phyloP scores from a whole-genome alignment of 2,329 filamentous ascomycete species.

The Fusarium cicatricum region DNA sequence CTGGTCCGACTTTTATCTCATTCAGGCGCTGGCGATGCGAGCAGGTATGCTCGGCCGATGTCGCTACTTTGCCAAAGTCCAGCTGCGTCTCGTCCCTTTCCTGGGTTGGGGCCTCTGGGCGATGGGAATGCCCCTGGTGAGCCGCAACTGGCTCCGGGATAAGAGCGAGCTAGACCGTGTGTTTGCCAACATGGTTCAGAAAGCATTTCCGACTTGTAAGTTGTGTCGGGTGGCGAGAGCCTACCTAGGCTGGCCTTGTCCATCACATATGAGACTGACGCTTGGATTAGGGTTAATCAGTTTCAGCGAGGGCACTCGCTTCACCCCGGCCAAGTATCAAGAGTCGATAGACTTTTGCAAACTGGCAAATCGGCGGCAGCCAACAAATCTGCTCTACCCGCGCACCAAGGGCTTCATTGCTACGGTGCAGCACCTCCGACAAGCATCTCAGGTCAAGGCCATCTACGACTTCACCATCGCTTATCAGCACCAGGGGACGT shows the following conservation, averaged over 20 bases:
- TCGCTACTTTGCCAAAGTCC: constrained; percentile 69
- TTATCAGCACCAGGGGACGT: constrained; percentile 56
- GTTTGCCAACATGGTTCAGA: constrained; percentile 61
- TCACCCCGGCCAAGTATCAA: constrained; percentile 61
- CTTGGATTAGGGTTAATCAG: constrained; percentile 64
- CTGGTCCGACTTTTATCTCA: constrained; percentile 72
- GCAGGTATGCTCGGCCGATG: constrained; percentile 67
- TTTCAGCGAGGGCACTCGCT: constrained; percentile 71
- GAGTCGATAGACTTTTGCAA: constrained; percentile 62
- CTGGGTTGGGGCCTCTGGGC: constrained; percentile 71
- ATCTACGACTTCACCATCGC: constrained; percentile 65
- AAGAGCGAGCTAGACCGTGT: constrained; percentile 63
- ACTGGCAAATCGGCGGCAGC: constrained; percentile 57
- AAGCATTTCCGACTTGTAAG: constrained; percentile 66
- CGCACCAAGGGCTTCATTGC: constrained; percentile 68
- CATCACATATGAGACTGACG: constrained; percentile 14
- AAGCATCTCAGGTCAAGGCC: constrained; percentile 59
- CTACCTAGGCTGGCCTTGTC: neutral
- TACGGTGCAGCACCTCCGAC: constrained; percentile 63
- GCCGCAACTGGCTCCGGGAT: constrained; percentile 66
- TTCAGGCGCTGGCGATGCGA: constrained; percentile 63
- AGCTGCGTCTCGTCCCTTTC: constrained; percentile 66
- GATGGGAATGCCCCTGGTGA: constrained; percentile 71
- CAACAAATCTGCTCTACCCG: constrained; percentile 66
- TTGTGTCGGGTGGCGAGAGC: constrained; percentile 13